A percentile compares a stretch with the other conserved stretches of the same genome.
These are phyloP conservation scores for Rosellinia necatrix DNA, from an alignment of 2,329 filamentous ascomycete genomes.

Conservation along the genomic window DNA sequence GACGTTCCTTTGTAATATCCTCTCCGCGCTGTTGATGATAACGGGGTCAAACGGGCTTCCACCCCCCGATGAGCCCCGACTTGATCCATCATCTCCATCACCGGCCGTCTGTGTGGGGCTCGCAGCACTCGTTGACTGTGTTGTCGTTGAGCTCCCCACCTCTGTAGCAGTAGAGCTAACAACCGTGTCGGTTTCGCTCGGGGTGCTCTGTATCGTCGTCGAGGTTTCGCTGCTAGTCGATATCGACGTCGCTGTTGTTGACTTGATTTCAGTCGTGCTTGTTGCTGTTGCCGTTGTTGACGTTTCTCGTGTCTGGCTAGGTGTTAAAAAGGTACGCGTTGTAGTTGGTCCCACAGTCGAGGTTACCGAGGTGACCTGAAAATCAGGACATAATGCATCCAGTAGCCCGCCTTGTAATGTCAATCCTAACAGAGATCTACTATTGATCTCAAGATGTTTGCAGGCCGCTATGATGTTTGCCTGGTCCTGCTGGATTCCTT, in stretches of 20 bases:
- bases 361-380: constrained; percentile 31
- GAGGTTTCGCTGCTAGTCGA: constrained; percentile 1
- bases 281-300: constrained; percentile 13
- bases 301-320: constrained; percentile 21
- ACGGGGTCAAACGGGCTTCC: constrained; percentile 34
- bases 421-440: constrained; percentile 34
- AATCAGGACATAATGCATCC: constrained; percentile 34
- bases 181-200: constrained; percentile 9
- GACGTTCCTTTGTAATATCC: background rate
- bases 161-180: constrained; percentile 7
- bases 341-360: constrained; percentile 29
- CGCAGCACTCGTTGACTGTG: constrained; percentile 2
- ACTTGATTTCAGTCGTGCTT: constrained; percentile 11
- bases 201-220: background rate
- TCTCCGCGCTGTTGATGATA: constrained; percentile 4
- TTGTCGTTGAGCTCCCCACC: background rate
- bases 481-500: constrained; percentile 32
- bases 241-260: constrained; percentile 11
- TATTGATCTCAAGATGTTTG: constrained; percentile 29
- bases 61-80: constrained; percentile 27
- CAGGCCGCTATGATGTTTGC: constrained; percentile 29
- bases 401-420: constrained; percentile 34
- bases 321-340: constrained; percentile 27
- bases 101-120: constrained; percentile 6
- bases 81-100: background rate